Base-by-base conservation (phyloP, 2,329 filamentous ascomycete species). In the Aspergillus awamori region DNA sequence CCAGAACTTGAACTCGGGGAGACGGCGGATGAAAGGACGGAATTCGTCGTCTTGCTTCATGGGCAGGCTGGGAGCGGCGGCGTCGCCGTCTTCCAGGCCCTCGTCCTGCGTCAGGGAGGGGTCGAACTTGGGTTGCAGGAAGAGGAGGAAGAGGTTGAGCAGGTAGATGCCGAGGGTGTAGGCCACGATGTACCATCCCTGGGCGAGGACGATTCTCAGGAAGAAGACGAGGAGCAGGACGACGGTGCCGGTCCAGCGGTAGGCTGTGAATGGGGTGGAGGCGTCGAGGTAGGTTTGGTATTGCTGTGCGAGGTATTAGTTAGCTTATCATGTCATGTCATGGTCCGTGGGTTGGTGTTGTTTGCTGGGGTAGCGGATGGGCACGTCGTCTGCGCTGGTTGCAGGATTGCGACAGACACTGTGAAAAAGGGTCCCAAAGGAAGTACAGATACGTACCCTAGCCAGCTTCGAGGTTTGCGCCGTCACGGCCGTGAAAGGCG, bases 1-100 rank as follows among this genome's bases (percentile, higher is more conserved):
- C 95, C 95, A 99, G 84, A 99, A 99, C 86, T 99, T 99, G 86
- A 99, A 99, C 81, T 99, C 95, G 59, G 95, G 95, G 24, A 99
- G 87, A 63, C 95, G 87, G 73, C 95, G 88, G 76, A 99, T 97
- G 75, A 99, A 99, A 3, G 95, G 95, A 66, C 93, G 88, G 84
- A 99, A 99, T 82, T 99, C 95, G 74, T 99, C 93, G 74, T 98
- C 94, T 71, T 92, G 89, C 82, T 97, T 97, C 60, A 93, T 98
- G 24, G 95, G 95, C 47, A 99, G 87, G 61, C 71, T 74, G 26
- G 60, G 57, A 4, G 87, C 87, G 57, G 89, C 89, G 28, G 87
- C 87, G 15, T 92, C 86, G 63, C 95, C 95, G 71, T 97, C 94
- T 80, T 99, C 95, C 85, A 98, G 94, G 67, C 96, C 93, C 75